Evolutionary conservation across 202 grass and related monocot genomes (phyloP).

Genomic region (Schoenoplectus triqueter): DNA sequence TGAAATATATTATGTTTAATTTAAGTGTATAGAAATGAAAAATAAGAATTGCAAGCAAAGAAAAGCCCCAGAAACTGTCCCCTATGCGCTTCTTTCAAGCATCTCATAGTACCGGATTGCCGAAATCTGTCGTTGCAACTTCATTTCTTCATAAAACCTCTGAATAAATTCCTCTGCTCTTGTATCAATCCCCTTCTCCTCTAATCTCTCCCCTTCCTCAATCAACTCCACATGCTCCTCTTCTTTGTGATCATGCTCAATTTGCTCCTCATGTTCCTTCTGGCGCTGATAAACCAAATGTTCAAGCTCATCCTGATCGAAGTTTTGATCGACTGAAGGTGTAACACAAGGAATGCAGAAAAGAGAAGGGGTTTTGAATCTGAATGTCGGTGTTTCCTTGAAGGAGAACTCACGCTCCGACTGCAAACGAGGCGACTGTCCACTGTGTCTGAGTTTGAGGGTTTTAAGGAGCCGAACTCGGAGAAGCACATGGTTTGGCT

Average conservation of each 20-base stretch:
- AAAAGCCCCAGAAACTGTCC: background rate
- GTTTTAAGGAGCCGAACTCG: conserved; percentile 58
- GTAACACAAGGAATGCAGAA: conserved; percentile 71
- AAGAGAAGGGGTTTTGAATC: conserved; percentile 70
- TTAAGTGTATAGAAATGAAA: background rate
- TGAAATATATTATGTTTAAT: background rate
- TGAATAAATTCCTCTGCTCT: conserved; percentile 91
- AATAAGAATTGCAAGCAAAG: background rate
- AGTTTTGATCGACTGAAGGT: conserved; percentile 29
- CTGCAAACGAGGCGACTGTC: conserved; percentile 29
- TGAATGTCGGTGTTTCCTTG: conserved; percentile 78
- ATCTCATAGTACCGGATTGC: conserved; percentile 73
- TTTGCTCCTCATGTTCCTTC: conserved; percentile 40
- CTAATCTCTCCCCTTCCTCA: conserved; percentile 21
- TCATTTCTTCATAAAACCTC: conserved; percentile 82
- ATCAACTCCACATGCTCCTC: background rate
- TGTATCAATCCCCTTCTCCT: conserved; percentile 59
- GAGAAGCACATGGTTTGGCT: conserved; percentile 36
- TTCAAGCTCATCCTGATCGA: conserved; percentile 33
- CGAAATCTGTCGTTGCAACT: conserved; percentile 78
- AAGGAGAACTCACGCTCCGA: conserved; percentile 80
- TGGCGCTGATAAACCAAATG: conserved; percentile 43
- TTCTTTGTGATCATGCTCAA: conserved; percentile 14
- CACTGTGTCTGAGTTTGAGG: conserved; percentile 43
- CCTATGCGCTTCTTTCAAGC: conserved; percentile 64